These are phyloP conservation scores for Claviceps africana DNA, from an alignment of 2,329 filamentous ascomycete species.

Conservation along the genomic window DNA sequence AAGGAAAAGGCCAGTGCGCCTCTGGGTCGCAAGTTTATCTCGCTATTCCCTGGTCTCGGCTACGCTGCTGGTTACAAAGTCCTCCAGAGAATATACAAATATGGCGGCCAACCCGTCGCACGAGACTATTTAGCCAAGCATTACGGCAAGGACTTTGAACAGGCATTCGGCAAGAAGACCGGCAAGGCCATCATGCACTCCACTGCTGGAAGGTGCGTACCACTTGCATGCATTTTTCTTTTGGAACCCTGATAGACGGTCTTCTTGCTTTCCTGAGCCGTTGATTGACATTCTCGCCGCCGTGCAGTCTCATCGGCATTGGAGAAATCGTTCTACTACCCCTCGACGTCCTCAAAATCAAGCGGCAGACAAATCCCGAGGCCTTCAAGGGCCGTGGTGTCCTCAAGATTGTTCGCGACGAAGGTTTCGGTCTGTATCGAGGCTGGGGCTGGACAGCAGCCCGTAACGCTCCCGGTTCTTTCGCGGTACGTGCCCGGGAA, in stretches of 20 bases:
- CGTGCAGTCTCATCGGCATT: constrained; percentile 74
- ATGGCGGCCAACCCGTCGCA: constrained; percentile 89
- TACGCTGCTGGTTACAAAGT: constrained; percentile 98
- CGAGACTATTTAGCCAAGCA: constrained; percentile 74
- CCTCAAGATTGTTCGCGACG: constrained; percentile 77
- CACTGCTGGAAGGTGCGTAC: constrained; percentile 66
- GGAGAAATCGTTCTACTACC: constrained; percentile 93
- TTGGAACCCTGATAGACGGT: background rate
- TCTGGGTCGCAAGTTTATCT: constrained; percentile 68
- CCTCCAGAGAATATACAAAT: constrained; percentile 95
- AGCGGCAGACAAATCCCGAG: constrained; percentile 97
- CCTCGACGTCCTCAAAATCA: constrained; percentile 96
- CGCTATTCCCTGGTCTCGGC: constrained; percentile 89
- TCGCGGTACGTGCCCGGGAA: constrained; percentile 55
- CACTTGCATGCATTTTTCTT: background rate
- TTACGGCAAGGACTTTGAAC: constrained; percentile 73
- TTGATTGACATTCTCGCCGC: background rate
- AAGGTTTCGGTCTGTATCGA: constrained; percentile 89
- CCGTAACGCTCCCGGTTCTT: constrained; percentile 90
- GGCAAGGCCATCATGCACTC: constrained; percentile 98
- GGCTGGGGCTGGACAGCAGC: constrained; percentile 97
- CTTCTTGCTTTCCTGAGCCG: background rate
- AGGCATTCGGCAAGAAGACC: constrained; percentile 85
- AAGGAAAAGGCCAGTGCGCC: constrained; percentile 69
- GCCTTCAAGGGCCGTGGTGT: constrained; percentile 91